A percentile compares a stretch with the other conserved stretches of the same genome.
Evolutionary conservation across 139 green algal genomes (phyloP).

Genomic region (Coelastrella sp.): DNA sequence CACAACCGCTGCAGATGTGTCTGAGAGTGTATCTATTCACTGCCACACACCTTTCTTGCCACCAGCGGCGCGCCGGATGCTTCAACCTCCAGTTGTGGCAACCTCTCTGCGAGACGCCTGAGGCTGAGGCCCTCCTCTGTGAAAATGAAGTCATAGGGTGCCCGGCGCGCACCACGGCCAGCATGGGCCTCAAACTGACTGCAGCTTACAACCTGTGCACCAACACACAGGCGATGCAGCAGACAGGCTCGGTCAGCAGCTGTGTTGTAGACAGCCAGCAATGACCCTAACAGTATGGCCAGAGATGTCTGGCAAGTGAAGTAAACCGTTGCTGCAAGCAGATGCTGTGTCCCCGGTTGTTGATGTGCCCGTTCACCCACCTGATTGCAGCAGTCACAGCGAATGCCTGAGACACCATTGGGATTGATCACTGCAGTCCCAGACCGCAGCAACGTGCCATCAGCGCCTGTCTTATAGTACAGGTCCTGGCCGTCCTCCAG

Average conservation of each 20-base stretch:
- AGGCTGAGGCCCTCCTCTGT: slow-evolving; percentile 74
- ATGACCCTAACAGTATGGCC: too few relatives aligned
- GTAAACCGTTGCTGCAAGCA: too few relatives aligned
- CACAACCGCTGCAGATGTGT: too few relatives aligned
- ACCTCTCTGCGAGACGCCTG: slow-evolving; percentile 54
- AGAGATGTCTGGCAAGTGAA: too few relatives aligned
- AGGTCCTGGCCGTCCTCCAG: slow-evolving; percentile 60
- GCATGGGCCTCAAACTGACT: slow-evolving; percentile 85
- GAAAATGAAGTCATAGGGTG: slow-evolving; percentile 87
- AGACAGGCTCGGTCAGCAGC: too few relatives aligned
- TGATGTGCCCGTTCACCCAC: neutral
- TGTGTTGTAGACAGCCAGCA: too few relatives aligned
- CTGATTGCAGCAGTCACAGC: slow-evolving; percentile 83
- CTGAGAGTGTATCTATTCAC: neutral
- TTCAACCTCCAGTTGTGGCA: slow-evolving; percentile 49
- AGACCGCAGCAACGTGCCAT: slow-evolving; percentile 47
- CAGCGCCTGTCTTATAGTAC: slow-evolving; percentile 46
- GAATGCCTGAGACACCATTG: slow-evolving; percentile 75
- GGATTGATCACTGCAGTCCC: slow-evolving; percentile 39
- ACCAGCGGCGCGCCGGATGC: neutral
- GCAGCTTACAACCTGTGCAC: slow-evolving; percentile 71
- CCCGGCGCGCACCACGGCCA: slow-evolving; percentile 65
- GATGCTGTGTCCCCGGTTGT: neutral
- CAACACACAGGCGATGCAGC: neutral
- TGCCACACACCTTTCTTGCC: slow-evolving; percentile 5